A percentile compares a stretch with the other conserved stretches of the same genome.
Conservation (phyloP, 228 moss, liverwort and hornwort species). For the Sphagnum fallax region DNA sequence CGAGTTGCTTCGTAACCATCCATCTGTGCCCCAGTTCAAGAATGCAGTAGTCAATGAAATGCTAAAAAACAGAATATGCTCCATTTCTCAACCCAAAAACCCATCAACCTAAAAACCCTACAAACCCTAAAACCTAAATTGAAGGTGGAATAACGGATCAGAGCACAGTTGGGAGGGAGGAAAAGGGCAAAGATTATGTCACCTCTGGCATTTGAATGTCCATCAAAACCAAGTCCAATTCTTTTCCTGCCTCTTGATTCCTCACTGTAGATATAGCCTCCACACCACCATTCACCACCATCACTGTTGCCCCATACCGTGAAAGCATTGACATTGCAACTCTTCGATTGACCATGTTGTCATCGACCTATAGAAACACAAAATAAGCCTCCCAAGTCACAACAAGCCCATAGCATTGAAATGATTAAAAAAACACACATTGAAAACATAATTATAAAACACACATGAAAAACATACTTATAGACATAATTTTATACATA, state of each 20-base stretch:
- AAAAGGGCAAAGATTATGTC: not conserved
- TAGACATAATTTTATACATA: too few species aligned
- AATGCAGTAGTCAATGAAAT: too few species aligned
- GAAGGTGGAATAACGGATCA: too few species aligned
- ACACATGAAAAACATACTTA: too few species aligned
- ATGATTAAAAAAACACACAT: too few species aligned
- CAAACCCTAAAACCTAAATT: too few species aligned
- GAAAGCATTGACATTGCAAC: slow-evolving; percentile 79
- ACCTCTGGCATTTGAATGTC: slow-evolving; percentile 99
- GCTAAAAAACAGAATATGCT: too few species aligned
- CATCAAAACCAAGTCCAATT: slow-evolving; percentile 83
- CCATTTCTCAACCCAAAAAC: too few species aligned
- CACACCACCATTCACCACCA: slow-evolving; percentile 53
- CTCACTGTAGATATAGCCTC: slow-evolving; percentile 63
- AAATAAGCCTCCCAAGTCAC: not conserved
- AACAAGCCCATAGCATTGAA: too few species aligned
- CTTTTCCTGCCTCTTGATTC: slow-evolving; percentile 41
- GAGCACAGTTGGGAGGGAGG: too few species aligned
- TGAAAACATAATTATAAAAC: too few species aligned
- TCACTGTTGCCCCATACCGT: slow-evolving; percentile 78
- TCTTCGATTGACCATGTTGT: slow-evolving; percentile 85
- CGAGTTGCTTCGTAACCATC: slow-evolving; percentile 82
- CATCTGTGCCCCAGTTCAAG: slow-evolving; percentile 31
- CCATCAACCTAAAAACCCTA: too few species aligned
- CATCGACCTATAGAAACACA: slow-evolving; percentile 60